Percentiles rank a stretch among this genome's conserved stretches.
These are phyloP conservation scores for Tylopilus sp. DNA, from an alignment of 768 basidiomycete species.

Conservation along the genomic window DNA sequence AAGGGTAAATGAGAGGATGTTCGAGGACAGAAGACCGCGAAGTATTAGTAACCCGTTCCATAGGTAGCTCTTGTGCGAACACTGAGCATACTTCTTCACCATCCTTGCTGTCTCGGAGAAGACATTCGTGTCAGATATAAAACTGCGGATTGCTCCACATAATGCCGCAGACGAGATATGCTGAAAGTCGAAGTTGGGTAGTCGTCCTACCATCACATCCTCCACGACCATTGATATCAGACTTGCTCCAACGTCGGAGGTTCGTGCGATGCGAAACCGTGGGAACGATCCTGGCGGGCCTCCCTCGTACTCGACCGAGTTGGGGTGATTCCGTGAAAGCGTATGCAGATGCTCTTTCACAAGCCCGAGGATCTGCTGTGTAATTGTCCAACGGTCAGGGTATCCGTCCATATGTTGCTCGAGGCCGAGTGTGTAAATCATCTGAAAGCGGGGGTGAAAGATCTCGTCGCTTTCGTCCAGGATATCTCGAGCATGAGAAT, in stretches of 20 bases:
- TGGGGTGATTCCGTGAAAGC: background rate
- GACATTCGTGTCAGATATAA: background rate
- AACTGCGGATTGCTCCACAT: background rate
- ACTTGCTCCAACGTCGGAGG: background rate
- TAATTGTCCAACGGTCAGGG: background rate
- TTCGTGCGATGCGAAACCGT: background rate
- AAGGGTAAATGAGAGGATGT: background rate
- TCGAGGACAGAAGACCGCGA: background rate
- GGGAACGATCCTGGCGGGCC: no score
- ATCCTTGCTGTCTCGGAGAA: background rate
- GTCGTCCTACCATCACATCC: background rate
- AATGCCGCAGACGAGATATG: background rate
- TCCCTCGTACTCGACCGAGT: background rate
- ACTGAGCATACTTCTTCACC: background rate
- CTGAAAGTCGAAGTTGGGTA: background rate
- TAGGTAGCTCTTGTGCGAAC: background rate
- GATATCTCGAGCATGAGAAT: background rate
- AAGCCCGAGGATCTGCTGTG: background rate
- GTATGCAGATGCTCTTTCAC: background rate
- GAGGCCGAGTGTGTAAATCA: background rate
- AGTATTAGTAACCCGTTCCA: background rate
- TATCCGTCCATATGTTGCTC: background rate
- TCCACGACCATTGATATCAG: background rate
- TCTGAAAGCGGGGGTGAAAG: background rate
- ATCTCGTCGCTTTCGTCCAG: background rate